phyloP scores from a whole-genome alignment of 2,329 filamentous ascomycete species.

The Nigrospora osmanthi region DNA sequence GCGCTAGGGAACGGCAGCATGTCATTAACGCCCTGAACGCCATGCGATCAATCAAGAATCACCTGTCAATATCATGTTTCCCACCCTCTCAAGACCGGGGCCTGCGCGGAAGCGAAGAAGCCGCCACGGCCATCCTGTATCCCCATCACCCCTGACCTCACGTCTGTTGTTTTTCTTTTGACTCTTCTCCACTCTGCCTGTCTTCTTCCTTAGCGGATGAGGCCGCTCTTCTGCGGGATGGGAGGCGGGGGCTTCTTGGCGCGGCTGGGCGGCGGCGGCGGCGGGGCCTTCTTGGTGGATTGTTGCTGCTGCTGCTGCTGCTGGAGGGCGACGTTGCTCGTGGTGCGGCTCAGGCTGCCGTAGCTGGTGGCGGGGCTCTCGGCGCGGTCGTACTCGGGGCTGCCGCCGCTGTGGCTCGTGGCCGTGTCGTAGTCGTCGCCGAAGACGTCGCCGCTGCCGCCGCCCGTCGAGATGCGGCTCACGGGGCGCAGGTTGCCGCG shows the following conservation, averaged over 20 bases:
- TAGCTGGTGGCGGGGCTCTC: constrained; percentile 50
- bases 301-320: background rate
- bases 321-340: constrained; percentile 19
- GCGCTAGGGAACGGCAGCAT: too few species aligned
- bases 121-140: too few species aligned
- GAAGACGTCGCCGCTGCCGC: constrained; percentile 36
- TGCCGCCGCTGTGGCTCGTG: constrained; percentile 40
- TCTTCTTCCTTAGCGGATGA: too few species aligned
- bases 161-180: too few species aligned
- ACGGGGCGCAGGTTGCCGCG: constrained; percentile 38
- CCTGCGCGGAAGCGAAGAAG: too few species aligned
- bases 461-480: constrained; percentile 31
- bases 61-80: too few species aligned
- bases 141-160: too few species aligned
- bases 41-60: too few species aligned
- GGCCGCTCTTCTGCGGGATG: constrained; percentile 28
- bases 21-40: too few species aligned
- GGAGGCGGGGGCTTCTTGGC: constrained; percentile 49
- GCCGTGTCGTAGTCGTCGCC: constrained; percentile 41
- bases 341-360: constrained; percentile 42
- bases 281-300: constrained; percentile 30
- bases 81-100: too few species aligned
- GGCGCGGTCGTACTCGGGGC: constrained; percentile 42
- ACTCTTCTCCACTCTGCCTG: too few species aligned
- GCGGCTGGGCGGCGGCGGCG: constrained; percentile 37